These are phyloP conservation scores for Agroathelia rolfsii DNA, from an alignment of 1,284 basidiomycete genomes.

Conservation along the genomic window DNA sequence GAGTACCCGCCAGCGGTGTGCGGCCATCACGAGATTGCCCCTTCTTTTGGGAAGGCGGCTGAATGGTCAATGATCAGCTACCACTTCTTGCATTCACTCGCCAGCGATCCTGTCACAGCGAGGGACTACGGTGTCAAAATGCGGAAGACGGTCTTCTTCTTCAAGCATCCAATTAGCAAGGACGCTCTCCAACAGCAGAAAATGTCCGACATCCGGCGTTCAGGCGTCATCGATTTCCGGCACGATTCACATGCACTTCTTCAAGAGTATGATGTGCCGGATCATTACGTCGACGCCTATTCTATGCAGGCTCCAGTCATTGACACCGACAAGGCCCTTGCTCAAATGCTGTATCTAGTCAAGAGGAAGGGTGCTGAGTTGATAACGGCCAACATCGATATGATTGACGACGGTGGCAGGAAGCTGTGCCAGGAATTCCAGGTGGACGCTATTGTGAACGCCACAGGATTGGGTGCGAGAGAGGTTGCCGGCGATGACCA, in stretches of 20 bases:
- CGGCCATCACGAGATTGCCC: no score
- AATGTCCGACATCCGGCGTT: conserved; percentile 22
- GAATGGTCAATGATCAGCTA: no score
- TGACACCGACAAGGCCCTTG: conserved; percentile 28
- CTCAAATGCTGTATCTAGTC: conserved; percentile 21
- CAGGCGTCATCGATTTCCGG: conserved; percentile 21
- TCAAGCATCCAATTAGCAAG: conserved; percentile 20
- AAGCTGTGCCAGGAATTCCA: conserved; percentile 20
- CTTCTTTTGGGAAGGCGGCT: no score
- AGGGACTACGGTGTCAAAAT: conserved; percentile 17
- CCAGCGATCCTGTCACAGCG: no score
- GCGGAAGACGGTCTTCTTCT: conserved; percentile 22
- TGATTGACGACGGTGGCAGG: conserved; percentile 22
- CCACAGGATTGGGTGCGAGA: conserved; percentile 22
- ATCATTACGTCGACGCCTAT: conserved; percentile 26
- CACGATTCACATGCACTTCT: no score
- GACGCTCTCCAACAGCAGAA: conserved; percentile 21
- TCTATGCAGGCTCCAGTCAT: conserved; percentile 24
- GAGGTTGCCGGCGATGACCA: conserved; percentile 23
- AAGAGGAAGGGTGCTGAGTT: conserved; percentile 22
- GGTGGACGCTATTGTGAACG: conserved; percentile 26
- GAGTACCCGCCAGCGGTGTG: no score
- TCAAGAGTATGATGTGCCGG: conserved; percentile 18
- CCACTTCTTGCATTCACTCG: no score
- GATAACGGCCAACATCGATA: conserved; percentile 19